Base-by-base conservation (phyloP, 2,329 filamentous ascomycete species). In the Keithomyces neogunnii region DNA sequence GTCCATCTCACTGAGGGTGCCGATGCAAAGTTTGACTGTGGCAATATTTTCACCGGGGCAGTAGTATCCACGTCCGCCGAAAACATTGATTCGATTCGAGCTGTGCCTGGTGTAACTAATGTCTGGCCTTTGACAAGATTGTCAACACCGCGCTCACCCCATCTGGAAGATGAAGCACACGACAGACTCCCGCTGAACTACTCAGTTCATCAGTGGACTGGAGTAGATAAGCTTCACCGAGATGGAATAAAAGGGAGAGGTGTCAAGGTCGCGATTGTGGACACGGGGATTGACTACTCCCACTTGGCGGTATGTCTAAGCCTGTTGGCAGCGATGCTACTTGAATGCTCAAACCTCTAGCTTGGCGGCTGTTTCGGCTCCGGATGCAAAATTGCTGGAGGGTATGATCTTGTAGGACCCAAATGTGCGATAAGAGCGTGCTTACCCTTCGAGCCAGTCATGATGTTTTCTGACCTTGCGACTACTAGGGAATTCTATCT, bases 231-330 rank as follows among this genome's bases (percentile, higher is more conserved):
- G 48, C 61, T 72, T 2, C 70, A 72, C 40, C 58, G 60, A 19
- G 56, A 58, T n/a, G 69, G 69, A 2, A 64, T 70, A 13, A 57
- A 62, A 7, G 70, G 70, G 3, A 66, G 65, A 43, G 69, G 68
- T 1, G 66, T 62, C 11, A 70, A 62, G 35, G 59, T 72, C 35
- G 69, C 69, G 7, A 59, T 72, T 31, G 64, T 72, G 39, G 70
- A 72, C 49, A 69, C 68, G 1, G 69, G 69, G 0, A 59, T 72
- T 31, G 67, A 71, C 47, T 72, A 72, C 45, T 66, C 61, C 1
- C 70, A 72, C 47, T 59, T 63, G 49, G 66, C 69, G 31, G 67
- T 69, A 55, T 42, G 56, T 52, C 6, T 11, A 13, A 19, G 19
- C 8, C 19, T 9, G 5, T 19, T 2, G 2, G 31, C 28, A 38